Evolutionary conservation across 78 protist genomes (phyloP), one percentile per base, ranked within the genome.

Genomic region (Speleostelium caveatum): DNA sequence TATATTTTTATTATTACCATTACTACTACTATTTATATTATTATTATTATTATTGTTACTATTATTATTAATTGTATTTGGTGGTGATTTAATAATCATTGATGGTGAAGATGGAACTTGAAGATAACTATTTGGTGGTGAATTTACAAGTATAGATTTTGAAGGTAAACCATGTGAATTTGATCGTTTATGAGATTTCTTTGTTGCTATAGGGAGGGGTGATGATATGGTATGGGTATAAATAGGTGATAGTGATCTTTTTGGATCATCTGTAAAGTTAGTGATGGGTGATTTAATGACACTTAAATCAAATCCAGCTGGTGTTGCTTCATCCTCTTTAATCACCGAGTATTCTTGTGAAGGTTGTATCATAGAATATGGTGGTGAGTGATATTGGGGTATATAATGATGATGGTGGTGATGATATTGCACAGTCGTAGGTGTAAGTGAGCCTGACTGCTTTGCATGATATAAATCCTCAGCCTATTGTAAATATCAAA

Each of bases 121-220:
- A 35, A 58, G 3, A 74, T 58, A 51, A 49, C 42, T 78, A 53
- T n/a, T 53, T 14, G 87, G 51, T 65, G 87, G 53, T 55, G 87
- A 39, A 35, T 53, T 56, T 35, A 36, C 21, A 33, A 53, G 61
- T 30, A 63, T 41, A 17, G 80, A 45, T 59, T 60, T 53, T 36
- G 74, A 73, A 0, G 75, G 74, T 55, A 63, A 51, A 12, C 79
- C 79, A 83, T 83, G 91, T 21, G 91, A 83, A 69, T 69, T 83
- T 24, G 91, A 83, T 83, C 91, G 22, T 42, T 83, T 83, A 36
- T 83, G 91, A 17, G 85, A 39, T 59, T 69, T 2, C n/a, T 73
- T 73, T 49, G 10, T 41, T 24, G 76, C 17, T 35, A 22, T 32
- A 45, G 72, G 72, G 6, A 45, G n/a, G 6, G 53, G 10, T 6